A percentile compares a stretch with the other conserved stretches of the same genome.
Evolutionary conservation across 2,329 filamentous ascomycete genomes (phyloP).

Genomic region (Canariomyces notabilis): DNA sequence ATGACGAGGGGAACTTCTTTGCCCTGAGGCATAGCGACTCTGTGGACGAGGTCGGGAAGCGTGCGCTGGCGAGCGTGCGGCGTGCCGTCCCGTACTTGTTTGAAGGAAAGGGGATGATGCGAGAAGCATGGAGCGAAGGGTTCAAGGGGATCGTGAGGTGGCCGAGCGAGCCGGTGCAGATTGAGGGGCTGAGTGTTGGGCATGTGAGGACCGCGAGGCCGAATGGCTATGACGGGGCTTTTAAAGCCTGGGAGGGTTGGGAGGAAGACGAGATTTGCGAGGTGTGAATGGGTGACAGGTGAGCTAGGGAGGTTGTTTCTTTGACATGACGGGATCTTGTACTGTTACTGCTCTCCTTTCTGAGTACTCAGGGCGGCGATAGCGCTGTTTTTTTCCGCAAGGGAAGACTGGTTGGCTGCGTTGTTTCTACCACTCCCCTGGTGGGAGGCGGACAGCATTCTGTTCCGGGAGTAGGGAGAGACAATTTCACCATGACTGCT

Average conservation of each 20-base stretch:
- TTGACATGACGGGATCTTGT: not conserved
- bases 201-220: constrained; percentile 39
- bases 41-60: constrained; percentile 60
- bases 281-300: not conserved
- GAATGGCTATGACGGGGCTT: constrained; percentile 24
- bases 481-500: too few species aligned
- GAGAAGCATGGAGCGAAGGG: constrained; percentile 45
- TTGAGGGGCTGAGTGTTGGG: constrained; percentile 41
- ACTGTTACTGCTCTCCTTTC: not conserved
- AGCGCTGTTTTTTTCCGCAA: not conserved
- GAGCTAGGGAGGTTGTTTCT: not conserved
- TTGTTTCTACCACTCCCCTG: not conserved
- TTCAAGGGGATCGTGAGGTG: constrained; percentile 37
- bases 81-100: constrained; percentile 51
- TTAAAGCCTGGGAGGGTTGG: constrained; percentile 19
- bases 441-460: not conserved
- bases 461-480: too few species aligned
- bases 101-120: constrained; percentile 36
- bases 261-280: constrained; percentile 31
- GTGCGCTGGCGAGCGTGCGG: constrained; percentile 52
- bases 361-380: not conserved
- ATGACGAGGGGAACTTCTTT: constrained; percentile 49
- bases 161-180: constrained; percentile 41
- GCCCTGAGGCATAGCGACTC: constrained; percentile 55
- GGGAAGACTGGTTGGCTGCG: not conserved